phyloP scores from a whole-genome alignment of 179 eudicot species.

The Amaranthus tricolor region DNA sequence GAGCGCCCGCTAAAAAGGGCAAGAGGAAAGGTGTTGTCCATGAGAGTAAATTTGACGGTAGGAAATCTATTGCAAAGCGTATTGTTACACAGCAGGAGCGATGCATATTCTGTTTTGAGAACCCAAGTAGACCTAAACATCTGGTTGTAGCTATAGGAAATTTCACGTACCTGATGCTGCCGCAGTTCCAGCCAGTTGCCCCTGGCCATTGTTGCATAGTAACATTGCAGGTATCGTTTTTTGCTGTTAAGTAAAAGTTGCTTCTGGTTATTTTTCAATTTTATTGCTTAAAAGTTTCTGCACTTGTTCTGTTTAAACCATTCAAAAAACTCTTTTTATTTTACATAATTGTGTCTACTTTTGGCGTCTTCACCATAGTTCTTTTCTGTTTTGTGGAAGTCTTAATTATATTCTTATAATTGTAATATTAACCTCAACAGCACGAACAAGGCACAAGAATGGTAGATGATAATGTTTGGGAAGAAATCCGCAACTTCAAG shows the following conservation, averaged over 20 bases:
- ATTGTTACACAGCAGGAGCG: conserved; percentile 86
- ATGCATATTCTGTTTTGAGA: conserved; percentile 86
- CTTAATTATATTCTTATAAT: neutral
- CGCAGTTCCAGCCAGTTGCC: conserved; percentile 75
- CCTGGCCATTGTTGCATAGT: conserved; percentile 92
- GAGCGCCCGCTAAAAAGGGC: conserved; percentile 62
- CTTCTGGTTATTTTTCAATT: neutral
- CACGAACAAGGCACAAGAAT: conserved; percentile 82
- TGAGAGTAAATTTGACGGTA: conserved; percentile 36
- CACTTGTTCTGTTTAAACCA: conserved; percentile 2
- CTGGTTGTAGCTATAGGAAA: conserved; percentile 87
- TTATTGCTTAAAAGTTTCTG: neutral
- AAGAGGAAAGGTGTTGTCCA: conserved; percentile 50
- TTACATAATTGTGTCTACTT: neutral
- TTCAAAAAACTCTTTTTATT: neutral
- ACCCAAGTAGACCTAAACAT: conserved; percentile 80
- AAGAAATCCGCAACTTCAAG: conserved; percentile 92
- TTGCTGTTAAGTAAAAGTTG: neutral
- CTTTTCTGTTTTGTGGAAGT: neutral
- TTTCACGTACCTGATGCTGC: conserved; percentile 76
- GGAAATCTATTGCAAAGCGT: conserved; percentile 42
- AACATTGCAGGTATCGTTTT: conserved; percentile 64
- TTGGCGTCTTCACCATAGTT: neutral
- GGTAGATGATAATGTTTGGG: conserved; percentile 93
- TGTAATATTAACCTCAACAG: conserved; percentile 37